Evolutionary conservation across 192 early-diverging fungal species (phyloP), one percentile per base, ranked within the genome.

Genomic region (Entophlyctis helioformis): DNA sequence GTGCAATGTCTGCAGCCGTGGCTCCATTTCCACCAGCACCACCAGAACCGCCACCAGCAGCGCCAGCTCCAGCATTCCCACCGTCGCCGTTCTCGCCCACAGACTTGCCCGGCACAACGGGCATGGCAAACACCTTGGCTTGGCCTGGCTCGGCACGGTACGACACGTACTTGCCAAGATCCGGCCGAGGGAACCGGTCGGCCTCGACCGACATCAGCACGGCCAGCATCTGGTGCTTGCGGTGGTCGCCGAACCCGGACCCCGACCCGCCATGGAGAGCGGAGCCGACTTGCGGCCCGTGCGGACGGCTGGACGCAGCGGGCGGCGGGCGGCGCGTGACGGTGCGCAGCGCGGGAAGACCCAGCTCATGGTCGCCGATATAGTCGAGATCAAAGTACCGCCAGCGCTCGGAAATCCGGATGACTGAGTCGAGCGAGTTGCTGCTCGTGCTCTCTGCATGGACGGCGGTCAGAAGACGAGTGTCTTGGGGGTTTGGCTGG

Each of bases 291-390:
- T 16, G 20, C 32, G 50, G 20, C 39, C 28, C 28, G 5, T 9
- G 36, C 5, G 12, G 19, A 11, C n/a, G 13, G 20, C 37, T 51
- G 24, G n/a, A 13, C 12, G 15, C 3, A 25, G 16, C n/a, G 21
- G 19, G 27, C 49, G 25, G 4, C 8, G 22, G 29, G 8, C 11
- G 18, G 24, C 15, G 11, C 46, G 20, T 22, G 15, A 19, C 23
- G 41, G 12, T 49, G 18, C 15, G 40, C 54, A 46, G 71, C 69
- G 71, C 72, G 56, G 60, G 56, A 20, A 81, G 61, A 15, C 87
- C 87, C 54, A 96, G 60, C 53, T 96, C 92, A 25, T 53, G 44
- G 13, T 83, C 71, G 18, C 69, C 78, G 37, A 92, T 78, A 36
- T 74, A 60, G 46, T 81, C 53, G 23, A 90, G 78, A 43, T 85